phyloP scores from a whole-genome alignment of 192 early-diverging fungal genomes.

The Coemansia sp. region DNA sequence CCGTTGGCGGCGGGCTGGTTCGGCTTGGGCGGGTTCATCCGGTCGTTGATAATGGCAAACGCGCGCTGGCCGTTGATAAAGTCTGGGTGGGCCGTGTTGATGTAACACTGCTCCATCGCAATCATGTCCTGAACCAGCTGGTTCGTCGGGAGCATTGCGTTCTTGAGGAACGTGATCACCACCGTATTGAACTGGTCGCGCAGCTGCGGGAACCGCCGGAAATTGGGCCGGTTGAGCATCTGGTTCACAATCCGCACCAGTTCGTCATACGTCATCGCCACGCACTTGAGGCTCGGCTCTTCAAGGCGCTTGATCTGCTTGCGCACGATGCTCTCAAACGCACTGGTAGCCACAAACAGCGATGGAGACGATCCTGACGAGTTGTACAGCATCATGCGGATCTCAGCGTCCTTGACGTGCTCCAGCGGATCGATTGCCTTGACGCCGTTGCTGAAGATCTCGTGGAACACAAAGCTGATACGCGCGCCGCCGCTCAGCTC shows the following conservation, averaged over 20 bases:
- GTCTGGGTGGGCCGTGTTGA: conserved; percentile 99
- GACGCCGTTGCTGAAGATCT: conserved; percentile 88
- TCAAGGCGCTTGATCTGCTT: conserved; percentile 98
- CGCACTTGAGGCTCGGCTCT: conserved; percentile 95
- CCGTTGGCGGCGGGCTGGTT: conserved; percentile 22
- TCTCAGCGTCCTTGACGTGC: conserved; percentile 98
- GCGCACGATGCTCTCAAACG: conserved; percentile 97
- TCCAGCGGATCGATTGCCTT: conserved; percentile 97
- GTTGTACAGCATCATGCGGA: conserved; percentile 98
- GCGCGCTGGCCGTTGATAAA: conserved; percentile 97
- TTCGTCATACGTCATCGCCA: conserved; percentile 96
- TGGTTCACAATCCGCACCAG: conserved; percentile 91
- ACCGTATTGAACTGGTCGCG: conserved; percentile 90
- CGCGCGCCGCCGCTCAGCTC: conserved; percentile 98
- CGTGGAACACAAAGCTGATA: conserved; percentile 99
- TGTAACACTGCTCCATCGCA: conserved; percentile 88
- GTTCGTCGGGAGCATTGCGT: conserved; percentile 83
- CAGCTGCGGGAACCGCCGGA: conserved; percentile 94
- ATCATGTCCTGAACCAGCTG: conserved; percentile 93
- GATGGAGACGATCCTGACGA: conserved; percentile 95
- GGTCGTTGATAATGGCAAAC: conserved; percentile 86
- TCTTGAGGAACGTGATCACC: conserved; percentile 92
- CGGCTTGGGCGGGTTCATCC: conserved; percentile 68
- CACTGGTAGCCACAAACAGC: conserved; percentile 95
- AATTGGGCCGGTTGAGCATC: conserved; percentile 86